Base-by-base conservation (phyloP, 768 basidiomycete species). In the Tylopilus subfusipes region DNA sequence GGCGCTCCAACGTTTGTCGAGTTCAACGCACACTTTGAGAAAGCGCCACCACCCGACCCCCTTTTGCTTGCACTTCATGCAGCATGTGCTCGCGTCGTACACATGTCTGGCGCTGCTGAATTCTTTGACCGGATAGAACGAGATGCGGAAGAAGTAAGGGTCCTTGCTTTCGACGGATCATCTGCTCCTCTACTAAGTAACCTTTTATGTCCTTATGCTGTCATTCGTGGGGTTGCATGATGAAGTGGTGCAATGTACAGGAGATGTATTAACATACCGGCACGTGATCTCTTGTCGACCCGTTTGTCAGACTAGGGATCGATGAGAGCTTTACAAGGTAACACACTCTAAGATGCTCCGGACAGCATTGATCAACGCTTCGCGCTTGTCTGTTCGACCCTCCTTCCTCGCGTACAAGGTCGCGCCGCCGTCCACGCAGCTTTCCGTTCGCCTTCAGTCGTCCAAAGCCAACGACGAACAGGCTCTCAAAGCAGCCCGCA, bases 401-500 rank as follows among this genome's bases (percentile, higher is more conserved):
- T 39, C 43, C 33, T 22, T 57, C 24, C 42, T 61, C 45, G 24
- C 52, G 10, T 43, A 40, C 30, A 57, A 48, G 16, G 42, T 38
- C 2, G 49, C 50, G 9, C 42, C 38, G 18, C 56, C 68, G 9
- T 49, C 59, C 5, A 29, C 50, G 31, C 68, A 52, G 42, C 33
- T 45, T 9, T 54, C 64, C 27, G 54, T 64, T 31, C 74, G 76
- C 24, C 63, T 62, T 56, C 71, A 75, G 55, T 78, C 76, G 13
- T 69, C 67, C 16, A 63, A 66, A 54, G 44, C 63, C 53, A 43
- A 59, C 54, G 56, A 67, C 27, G 29, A 47, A 1, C 58, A 73
- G 52, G 55, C 63, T 30, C 56, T 63, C 43, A 60, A 62, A 51
- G 57, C 63, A 76, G 57, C 63, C 74, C 55, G 60, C n/a, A 65